Percentiles rank a stretch among this genome's conserved stretches.
These are phyloP conservation scores for Neopestalotiopsis sp. DNA, from an alignment of 2,329 filamentous ascomycete genomes.

Conservation along the genomic window DNA sequence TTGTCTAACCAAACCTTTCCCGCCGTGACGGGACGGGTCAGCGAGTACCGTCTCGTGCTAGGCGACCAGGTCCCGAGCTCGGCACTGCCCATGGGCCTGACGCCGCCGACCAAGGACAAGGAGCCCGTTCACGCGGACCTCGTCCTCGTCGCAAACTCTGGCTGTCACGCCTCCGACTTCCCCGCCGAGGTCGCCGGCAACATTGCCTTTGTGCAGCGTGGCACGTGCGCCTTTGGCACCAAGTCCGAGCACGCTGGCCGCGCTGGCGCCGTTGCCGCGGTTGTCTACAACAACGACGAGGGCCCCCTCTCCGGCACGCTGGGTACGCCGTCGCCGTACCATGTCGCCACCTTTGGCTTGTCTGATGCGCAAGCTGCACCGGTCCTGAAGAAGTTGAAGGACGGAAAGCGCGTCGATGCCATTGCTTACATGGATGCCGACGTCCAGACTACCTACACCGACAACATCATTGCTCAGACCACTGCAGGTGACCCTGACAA, in stretches of 20 bases:
- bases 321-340: slow-evolving; percentile 60
- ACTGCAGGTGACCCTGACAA: slow-evolving; percentile 61
- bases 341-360: slow-evolving; percentile 73
- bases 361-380: slow-evolving; percentile 62
- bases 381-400: slow-evolving; percentile 57
- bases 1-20: slow-evolving; percentile 68
- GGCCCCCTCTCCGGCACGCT: slow-evolving; percentile 71
- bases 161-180: slow-evolving; percentile 69
- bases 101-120: slow-evolving; percentile 66
- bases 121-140: slow-evolving; percentile 65
- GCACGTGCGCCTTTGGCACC: slow-evolving; percentile 71
- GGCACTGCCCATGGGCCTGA: slow-evolving; percentile 66
- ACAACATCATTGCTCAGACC: slow-evolving; percentile 69
- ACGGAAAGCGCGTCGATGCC: slow-evolving; percentile 53
- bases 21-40: slow-evolving; percentile 64
- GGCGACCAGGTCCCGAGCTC: slow-evolving; percentile 55
- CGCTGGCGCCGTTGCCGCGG: slow-evolving; percentile 71
- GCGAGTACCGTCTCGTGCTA: slow-evolving; percentile 62
- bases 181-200: slow-evolving; percentile 61
- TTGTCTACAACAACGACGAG: slow-evolving; percentile 76
- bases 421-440: slow-evolving; percentile 66
- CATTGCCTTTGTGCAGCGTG: slow-evolving; percentile 74
- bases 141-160: slow-evolving; percentile 64
- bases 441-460: slow-evolving; percentile 58
- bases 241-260: slow-evolving; percentile 73